Evolutionary conservation across 371 early-diverging fungal species (phyloP).

Genomic region (Neoconidiobolus thromboides): DNA sequence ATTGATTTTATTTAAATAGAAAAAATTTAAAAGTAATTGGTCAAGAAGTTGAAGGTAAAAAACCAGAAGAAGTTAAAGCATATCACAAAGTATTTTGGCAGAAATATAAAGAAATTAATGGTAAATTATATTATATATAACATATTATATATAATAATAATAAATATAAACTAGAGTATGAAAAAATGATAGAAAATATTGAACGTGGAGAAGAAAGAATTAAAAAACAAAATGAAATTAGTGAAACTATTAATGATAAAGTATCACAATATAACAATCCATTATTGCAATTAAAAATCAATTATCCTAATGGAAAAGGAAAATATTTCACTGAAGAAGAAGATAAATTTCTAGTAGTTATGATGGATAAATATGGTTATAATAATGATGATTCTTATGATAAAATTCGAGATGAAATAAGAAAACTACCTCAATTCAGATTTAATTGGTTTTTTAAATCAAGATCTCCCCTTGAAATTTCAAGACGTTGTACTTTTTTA

Average conservation of each 20-base stretch:
- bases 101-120: constrained; percentile 56
- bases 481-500: constrained; percentile 59
- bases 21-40: constrained; percentile 53
- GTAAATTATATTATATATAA: constrained; percentile 11
- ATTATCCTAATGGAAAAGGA: constrained; percentile 65
- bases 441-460: constrained; percentile 97
- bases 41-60: constrained; percentile 75
- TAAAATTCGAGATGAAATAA: constrained; percentile 67
- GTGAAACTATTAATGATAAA: constrained; percentile 52
- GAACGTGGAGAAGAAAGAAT: constrained; percentile 74
- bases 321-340: constrained; percentile 86
- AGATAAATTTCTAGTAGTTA: constrained; percentile 84
- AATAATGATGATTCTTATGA: constrained; percentile 85
- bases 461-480: constrained; percentile 62
- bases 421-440: constrained; percentile 62
- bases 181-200: constrained; percentile 69
- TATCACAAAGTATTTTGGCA: constrained; percentile 80
- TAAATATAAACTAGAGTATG: constrained; percentile 31
- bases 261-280: constrained; percentile 53
- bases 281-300: constrained; percentile 66
- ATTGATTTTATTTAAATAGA: constrained; percentile 12
- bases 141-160: neutral
- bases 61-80: constrained; percentile 56
- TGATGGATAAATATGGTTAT: constrained; percentile 73
- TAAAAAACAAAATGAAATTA: constrained; percentile 56